phyloP scores from a whole-genome alignment of 345 rosid genomes.

The Syzygium grande region DNA sequence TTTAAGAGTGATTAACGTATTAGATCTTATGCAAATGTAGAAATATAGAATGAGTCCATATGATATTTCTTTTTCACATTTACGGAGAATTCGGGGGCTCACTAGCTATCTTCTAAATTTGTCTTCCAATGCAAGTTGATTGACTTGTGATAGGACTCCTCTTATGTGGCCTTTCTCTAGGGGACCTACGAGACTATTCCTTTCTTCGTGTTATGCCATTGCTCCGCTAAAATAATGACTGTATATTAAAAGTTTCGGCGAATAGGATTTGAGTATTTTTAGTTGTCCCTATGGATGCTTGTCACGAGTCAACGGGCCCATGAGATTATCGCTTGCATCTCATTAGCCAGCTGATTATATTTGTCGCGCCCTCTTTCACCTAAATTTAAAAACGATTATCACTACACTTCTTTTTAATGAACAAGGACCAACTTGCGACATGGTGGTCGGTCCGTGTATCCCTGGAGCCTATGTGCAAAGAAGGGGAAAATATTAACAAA shows the following conservation, averaged over 20 bases:
- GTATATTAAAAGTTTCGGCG: background rate
- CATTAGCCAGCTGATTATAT: background rate
- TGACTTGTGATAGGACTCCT: background rate
- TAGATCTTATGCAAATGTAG: background rate
- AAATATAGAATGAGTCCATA: background rate
- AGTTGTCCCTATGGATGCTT: background rate
- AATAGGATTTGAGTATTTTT: background rate
- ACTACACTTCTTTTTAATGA: background rate
- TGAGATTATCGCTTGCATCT: background rate
- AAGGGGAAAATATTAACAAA: background rate
- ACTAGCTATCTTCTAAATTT: background rate
- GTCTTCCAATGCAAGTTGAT: background rate
- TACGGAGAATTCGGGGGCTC: background rate
- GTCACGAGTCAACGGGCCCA: background rate
- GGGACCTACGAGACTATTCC: background rate
- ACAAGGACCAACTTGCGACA: background rate
- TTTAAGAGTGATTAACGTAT: no score
- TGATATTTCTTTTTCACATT: background rate
- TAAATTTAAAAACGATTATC: background rate
- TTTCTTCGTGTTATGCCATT: background rate
- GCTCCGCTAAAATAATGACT: no score
- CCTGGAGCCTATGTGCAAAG: background rate
- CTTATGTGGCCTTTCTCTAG: background rate
- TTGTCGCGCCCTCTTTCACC: background rate
- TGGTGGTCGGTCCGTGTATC: background rate